phyloP scores from a whole-genome alignment of 495 filamentous ascomycete genomes.

The Pseudotulostoma volvatum region DNA sequence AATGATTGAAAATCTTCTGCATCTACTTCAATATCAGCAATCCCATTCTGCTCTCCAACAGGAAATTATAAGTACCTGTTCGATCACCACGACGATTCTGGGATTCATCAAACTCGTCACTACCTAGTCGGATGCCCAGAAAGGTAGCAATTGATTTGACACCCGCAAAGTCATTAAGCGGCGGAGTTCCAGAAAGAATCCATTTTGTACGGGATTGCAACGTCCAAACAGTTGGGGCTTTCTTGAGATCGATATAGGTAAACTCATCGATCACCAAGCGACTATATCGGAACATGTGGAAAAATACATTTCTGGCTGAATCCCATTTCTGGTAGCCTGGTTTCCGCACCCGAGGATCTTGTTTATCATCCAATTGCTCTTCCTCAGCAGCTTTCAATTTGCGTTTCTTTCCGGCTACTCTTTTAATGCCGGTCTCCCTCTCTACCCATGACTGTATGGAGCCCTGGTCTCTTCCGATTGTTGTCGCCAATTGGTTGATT shows the following conservation, averaged over 20 bases:
- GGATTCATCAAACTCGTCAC: constrained; percentile 28
- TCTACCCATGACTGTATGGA: constrained; percentile 9
- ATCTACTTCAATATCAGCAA: constrained; percentile 13
- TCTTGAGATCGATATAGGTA: constrained; percentile 33
- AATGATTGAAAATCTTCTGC: constrained; percentile 34
- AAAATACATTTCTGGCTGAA: no score
- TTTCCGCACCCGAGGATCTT: no score
- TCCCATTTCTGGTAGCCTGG: no score
- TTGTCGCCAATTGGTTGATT: background rate
- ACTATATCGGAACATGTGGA: constrained; percentile 46
- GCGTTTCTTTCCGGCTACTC: no score
- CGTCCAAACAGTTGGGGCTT: constrained; percentile 14
- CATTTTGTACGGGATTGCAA: constrained; percentile 39
- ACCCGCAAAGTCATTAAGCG: constrained; percentile 38
- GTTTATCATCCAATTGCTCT: no score
- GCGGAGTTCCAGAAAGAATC: constrained; percentile 54
- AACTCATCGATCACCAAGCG: constrained; percentile 56
- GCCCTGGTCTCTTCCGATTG: background rate
- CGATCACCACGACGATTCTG: constrained; percentile 15
- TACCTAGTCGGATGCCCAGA: constrained; percentile 38
- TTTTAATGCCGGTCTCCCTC: no score
- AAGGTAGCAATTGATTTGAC: constrained; percentile 40
- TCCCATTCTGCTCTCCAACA: background rate
- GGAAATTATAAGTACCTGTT: constrained; percentile 13
- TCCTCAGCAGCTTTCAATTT: no score